Evolutionary conservation across 169 alveolate species (phyloP), one percentile per base, ranked within the genome.

Genomic region (Toxoplasma gondii): DNA sequence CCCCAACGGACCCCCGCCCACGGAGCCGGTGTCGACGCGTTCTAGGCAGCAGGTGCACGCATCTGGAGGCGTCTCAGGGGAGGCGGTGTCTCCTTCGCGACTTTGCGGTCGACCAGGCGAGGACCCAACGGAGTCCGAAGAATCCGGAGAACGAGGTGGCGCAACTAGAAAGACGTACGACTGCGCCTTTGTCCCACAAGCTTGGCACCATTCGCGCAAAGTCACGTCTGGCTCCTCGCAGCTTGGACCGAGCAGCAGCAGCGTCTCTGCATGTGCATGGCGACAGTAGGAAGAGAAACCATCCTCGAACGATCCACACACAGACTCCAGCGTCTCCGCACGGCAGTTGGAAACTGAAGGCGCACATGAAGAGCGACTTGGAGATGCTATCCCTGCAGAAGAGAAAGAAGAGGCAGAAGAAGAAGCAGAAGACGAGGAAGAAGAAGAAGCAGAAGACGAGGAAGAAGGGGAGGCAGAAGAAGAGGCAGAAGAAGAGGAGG

Each of bases 221-320:
- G 39, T 45, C 10, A 45, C 49, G 45, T 78, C 86, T 1, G 86
- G 86, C 45, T 78, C 86, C 4, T 78, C 86, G 4, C 39, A 45
- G 86, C 86, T 78, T 17, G 86, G 86, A 41, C 45, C 86, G 45
- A 78, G 86, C 27, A 78, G 86, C 2, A 78, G 86, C 12, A 78
- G 86, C 86, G 86, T 78, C 86, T 78, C 45, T 17, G 49, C 2
- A 16, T 19, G 45, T 1, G 49, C 44, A n/a, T 78, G 86, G 44
- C 86, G 86, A n/a, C 86, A 78, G 86, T 78, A 78, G 69, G 69
- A 64, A 4, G 90, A 38, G 29, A 41, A 38, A 12, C 90, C 64
- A 1, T 22, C 67, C 10, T 82, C 90, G 69, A 39, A 49, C 22
- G 58, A 49, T 12, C 58, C 58, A 12, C 4, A 12, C 58, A 49